Base-by-base conservation (phyloP, 441 rosid genomes). In the Francoa sonchifolia region DNA sequence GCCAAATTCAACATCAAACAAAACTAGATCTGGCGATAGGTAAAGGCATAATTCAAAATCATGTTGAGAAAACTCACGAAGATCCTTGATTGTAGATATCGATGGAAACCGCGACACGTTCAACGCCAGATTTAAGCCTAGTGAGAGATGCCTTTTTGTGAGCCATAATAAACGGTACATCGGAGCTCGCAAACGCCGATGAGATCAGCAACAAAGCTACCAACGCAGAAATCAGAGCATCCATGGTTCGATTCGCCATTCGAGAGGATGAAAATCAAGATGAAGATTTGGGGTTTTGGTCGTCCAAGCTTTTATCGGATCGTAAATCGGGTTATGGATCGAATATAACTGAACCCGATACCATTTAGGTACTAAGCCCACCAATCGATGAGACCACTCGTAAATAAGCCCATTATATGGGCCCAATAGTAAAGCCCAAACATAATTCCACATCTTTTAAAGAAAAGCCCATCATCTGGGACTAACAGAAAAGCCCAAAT, bases 81-180 rank as follows among this genome's bases (percentile, higher is more conserved):
- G 55, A 57, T 50, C 61, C 61, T 12, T 49, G 61, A 23, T 57
- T 57, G 50, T 57, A 57, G 55, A 57, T 37, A 42, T 57, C 55
- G 55, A 57, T 19, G 45, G 61, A 36, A 45, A 57, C 61, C 10
- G 46, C 22, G 46, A 57, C 61, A 28, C 61, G 55, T 33, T 57
- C 61, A 19, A 33, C 49, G 45, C 61, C 61, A 29, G 61, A 34
- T n/a, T 57, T 57, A 39, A 57, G 55, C 50, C 61, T 26, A 30
- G 50, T 42, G 50, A 49, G 55, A 6, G 61, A 29, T 14, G 61
- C 61, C 54, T 57, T 57, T 55, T 57, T 48, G 55, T 57, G 61
- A 10, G 61, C 55, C 26, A 57, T 45, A 16, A 57, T 32, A 36
- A 48, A 57, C 2, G 55, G 55, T 22, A 49, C 61, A 14, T 57